Base-by-base conservation (phyloP, 2,329 filamentous ascomycete species). In the Teratosphaeriaceae sp. region DNA sequence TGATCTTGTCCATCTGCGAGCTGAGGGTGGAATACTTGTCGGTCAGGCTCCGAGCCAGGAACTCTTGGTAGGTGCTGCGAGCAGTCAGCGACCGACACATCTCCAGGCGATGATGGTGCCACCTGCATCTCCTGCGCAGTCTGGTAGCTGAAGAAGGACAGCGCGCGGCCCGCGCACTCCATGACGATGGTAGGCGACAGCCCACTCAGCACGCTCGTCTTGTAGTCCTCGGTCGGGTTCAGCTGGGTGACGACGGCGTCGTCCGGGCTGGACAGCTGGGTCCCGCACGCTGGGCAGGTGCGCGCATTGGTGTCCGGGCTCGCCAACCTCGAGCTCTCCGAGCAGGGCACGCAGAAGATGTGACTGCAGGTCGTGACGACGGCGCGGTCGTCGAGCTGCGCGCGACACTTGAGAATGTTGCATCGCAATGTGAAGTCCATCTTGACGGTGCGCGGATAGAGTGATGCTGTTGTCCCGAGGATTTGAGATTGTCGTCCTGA, bases 301-400 rank as follows among this genome's bases (percentile, higher is more conserved):
- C 75, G 71, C 45, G 74, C 66, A 22, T 72, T 70, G 33, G 72
- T 69, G 2, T 70, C 69, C 19, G 75, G 70, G 13, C 49, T 50
- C 1, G 75, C 73, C n/a, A 94, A 69, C 1, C 81, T 80, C 12
- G 80, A 71, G 3, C 64, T 69, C 26, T 81, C 74, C 20, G 85
- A 82, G 57, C 90, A 97, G 15, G 78, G 70, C 2, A 80, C 65
- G 60, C 90, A 96, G 66, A 94, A 94, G 31, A 94, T 82, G 64
- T 96, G 90, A 49, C 88, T 88, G 78, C 89, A 97, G 12, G 85
- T 92, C 3, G 89, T 95, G 24, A 95, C 87, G 1, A 95, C 74
- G 9, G 88, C 89, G 49, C 76, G 74, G 30, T 85, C 79, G 24
- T 70, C 73, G 24, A 95, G 73, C 51, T 82, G 76, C 30, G 69